Percentiles rank a stretch among this genome's conserved stretches.
Conservation (phyloP, 306 rosid species). For the Glycine tomentella region DNA sequence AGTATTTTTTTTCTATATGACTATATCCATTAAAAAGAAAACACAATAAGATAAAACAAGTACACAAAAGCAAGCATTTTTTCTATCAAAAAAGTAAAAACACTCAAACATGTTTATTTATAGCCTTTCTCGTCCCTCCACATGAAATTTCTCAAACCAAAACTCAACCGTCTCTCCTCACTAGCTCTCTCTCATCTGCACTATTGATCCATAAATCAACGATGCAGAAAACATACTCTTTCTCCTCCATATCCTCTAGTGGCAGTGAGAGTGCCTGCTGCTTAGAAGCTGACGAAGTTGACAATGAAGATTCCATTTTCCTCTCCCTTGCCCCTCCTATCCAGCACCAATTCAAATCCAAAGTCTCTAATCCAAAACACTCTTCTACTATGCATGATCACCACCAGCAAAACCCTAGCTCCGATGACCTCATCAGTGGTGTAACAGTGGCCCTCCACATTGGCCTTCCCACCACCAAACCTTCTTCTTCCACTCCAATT, state of each 20-base stretch:
- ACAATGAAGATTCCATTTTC: conserved; percentile 58
- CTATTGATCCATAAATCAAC: not conserved
- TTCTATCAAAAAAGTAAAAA: too few relatives aligned
- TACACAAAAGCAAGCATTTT: too few relatives aligned
- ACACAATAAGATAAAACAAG: too few relatives aligned
- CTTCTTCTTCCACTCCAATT: not conserved
- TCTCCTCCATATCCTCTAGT: conserved; percentile 45
- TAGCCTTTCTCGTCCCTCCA: not conserved
- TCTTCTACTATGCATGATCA: not conserved
- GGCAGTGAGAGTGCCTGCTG: not conserved
- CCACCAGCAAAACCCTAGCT: conserved; percentile 41
- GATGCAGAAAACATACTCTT: conserved; percentile 56
- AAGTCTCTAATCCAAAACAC: not conserved
- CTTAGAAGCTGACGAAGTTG: conserved; percentile 44
- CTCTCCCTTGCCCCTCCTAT: conserved; percentile 74
- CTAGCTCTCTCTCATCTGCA: not conserved
- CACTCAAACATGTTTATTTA: not conserved
- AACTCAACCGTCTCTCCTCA: conserved; percentile 9
- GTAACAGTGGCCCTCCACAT: conserved; percentile 71
- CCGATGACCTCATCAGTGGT: conserved; percentile 15
- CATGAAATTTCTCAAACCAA: not conserved
- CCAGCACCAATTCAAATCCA: conserved; percentile 29
- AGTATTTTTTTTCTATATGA: too few relatives aligned
- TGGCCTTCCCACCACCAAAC: conserved; percentile 56
- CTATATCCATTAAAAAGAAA: too few relatives aligned